Conservation (phyloP, 306 rosid genomes). For the Cucurbita moschata region DNA sequence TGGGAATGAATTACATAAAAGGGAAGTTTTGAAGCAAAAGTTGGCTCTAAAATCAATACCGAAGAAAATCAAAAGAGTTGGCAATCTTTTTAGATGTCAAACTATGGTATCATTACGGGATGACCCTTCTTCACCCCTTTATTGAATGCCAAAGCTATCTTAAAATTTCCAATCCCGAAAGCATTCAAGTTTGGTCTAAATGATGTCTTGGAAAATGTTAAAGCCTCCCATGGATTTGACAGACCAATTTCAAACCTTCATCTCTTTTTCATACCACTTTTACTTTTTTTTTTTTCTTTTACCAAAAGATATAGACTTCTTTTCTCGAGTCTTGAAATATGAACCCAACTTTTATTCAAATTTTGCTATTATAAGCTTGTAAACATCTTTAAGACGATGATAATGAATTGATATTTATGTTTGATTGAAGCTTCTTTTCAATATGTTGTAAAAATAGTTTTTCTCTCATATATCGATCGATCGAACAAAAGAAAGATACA, state of each 20-base stretch:
- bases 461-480: no score
- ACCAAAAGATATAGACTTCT: neutral
- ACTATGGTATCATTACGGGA: neutral
- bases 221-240: neutral
- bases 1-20: no score
- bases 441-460: no score
- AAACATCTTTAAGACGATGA: no score
- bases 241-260: neutral
- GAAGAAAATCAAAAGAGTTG: neutral
- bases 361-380: no score
- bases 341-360: neutral
- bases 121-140: neutral
- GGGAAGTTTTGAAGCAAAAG: neutral
- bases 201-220: neutral
- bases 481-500: no score
- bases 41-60: neutral
- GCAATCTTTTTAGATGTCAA: neutral
- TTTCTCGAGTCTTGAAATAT: neutral
- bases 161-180: neutral
- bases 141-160: neutral
- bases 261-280: neutral
- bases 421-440: no score
- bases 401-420: no score
- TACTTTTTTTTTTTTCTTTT: neutral
- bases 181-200: neutral